Evolutionary conservation across 345 rosid species (phyloP).

Genomic region (Brassica carinata): DNA sequence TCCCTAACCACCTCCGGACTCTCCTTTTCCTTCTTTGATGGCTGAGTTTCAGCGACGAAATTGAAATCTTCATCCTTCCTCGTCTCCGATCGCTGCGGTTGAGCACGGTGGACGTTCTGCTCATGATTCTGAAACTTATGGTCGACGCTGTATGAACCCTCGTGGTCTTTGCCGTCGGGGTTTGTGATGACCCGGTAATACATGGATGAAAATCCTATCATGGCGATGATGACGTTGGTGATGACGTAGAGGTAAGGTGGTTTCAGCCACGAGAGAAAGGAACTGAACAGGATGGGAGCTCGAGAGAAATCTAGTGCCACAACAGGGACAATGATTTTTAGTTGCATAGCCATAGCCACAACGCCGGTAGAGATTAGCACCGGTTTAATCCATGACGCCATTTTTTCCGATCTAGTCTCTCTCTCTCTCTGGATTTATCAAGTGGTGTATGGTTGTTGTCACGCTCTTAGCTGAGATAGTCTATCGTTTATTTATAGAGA

Average conservation of each 20-base stretch:
- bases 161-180: slow-evolving; percentile 22
- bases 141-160: slow-evolving; percentile 20
- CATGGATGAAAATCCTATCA: slow-evolving; percentile 57
- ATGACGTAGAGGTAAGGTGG: slow-evolving; percentile 64
- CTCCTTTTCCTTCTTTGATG: too few species aligned
- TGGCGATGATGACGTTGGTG: slow-evolving; percentile 63
- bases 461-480: too few species aligned
- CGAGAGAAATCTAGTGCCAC: slow-evolving; percentile 44
- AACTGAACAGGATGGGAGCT: slow-evolving; percentile 49
- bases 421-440: too few species aligned
- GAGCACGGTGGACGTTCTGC: neutral
- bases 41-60: neutral
- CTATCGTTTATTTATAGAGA: too few species aligned
- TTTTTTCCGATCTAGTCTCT: too few species aligned
- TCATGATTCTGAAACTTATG: slow-evolving; percentile 19
- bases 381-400: neutral
- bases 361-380: slow-evolving; percentile 52
- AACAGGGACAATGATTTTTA: slow-evolving; percentile 49
- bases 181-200: slow-evolving; percentile 31
- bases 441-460: too few species aligned
- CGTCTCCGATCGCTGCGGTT: neutral
- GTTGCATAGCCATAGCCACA: slow-evolving; percentile 44
- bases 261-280: slow-evolving; percentile 52
- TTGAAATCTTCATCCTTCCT: neutral
- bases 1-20: too few species aligned